Base-by-base conservation (phyloP, 164 flowering plant species). In the Tinospora cordifolia region DNA sequence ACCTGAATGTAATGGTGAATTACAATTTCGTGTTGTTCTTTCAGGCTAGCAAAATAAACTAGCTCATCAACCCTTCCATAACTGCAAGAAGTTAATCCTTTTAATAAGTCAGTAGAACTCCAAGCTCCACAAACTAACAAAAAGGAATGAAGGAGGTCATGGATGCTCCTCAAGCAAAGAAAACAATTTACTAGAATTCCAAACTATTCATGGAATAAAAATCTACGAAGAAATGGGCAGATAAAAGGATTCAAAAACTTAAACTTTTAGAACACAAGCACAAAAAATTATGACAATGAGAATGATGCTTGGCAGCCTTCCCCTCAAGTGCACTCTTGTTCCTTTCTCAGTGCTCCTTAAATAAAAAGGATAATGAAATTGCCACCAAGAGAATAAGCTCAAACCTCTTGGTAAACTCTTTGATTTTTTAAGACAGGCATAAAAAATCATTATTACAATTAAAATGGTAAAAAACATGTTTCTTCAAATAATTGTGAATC, bases 1-100 rank as follows among this genome's bases (percentile, higher is more conserved):
- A 95, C 99, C 99, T 95, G 97, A 80, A 95, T 92, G 74, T 91
- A 92, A 78, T 95, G 90, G 73, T 92, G 99, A 78, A 92, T 79
- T 47, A 92, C 99, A 75, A 92, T 91, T 75, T 92, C 99, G 79
- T 91, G 85, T 64, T 91, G 93, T 81, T 87, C 96, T 84, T 90
- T 95, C 66, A 95, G 80, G 79, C 83, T 81, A 70, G 98, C 97
- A 82, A 95, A 95, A 78, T 84, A 95, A 24, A 95, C 98, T 84
- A 95, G 82, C 65, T 95, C 99, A 73, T 95, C 97, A 68, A 90
- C 97, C 74, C 98, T 81, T 60, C 99, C 99, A 81, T 95, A 90
- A 76, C 98, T 95, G 96, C 84, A 87, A 70, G 10, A 75, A 54
- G 54, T 57, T n/a, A 17, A 19, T 54, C n/a, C 24, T 19, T 54